phyloP scores from a whole-genome alignment of 345 rosid species.

The Eucalyptus globulus region DNA sequence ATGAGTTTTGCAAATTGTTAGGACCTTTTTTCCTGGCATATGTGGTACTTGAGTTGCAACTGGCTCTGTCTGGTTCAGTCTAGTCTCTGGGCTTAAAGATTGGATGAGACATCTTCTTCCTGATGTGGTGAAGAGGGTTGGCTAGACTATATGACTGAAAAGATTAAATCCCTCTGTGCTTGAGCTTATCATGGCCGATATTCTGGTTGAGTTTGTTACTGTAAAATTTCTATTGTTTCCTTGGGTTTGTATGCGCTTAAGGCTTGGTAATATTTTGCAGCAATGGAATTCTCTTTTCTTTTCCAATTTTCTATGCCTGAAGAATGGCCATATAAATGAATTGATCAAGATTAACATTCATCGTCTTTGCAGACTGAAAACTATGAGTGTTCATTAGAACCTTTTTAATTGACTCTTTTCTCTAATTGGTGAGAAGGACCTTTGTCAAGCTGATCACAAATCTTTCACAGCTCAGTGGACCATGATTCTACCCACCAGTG shows the following conservation, averaged over 20 bases:
- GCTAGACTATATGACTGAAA: not conserved
- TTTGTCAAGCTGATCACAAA: constrained; percentile 85
- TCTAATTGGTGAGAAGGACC: constrained; percentile 40
- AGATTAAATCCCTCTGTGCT: not conserved
- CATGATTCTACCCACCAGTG: constrained; percentile 75
- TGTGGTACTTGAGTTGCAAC: not conserved
- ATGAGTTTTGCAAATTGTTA: not conserved
- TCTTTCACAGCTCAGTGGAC: constrained; percentile 83
- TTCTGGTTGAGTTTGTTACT: not conserved
- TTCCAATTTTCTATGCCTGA: not conserved
- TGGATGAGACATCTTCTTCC: not conserved
- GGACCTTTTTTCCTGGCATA: not conserved
- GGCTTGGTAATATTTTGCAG: not conserved
- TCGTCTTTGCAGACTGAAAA: not conserved
- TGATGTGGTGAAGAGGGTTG: not conserved
- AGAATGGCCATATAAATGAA: not conserved
- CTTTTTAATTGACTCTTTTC: not conserved
- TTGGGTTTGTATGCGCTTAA: not conserved
- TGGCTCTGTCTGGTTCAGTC: not conserved
- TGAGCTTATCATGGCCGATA: not conserved
- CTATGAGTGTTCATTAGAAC: not conserved
- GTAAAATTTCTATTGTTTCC: not conserved
- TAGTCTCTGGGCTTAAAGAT: not conserved
- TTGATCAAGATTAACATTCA: not conserved
- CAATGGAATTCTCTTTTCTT: not conserved